Evolutionary conservation across 148 eudicot genomes (phyloP).

Genomic region (Fagopyrum esculentum): DNA sequence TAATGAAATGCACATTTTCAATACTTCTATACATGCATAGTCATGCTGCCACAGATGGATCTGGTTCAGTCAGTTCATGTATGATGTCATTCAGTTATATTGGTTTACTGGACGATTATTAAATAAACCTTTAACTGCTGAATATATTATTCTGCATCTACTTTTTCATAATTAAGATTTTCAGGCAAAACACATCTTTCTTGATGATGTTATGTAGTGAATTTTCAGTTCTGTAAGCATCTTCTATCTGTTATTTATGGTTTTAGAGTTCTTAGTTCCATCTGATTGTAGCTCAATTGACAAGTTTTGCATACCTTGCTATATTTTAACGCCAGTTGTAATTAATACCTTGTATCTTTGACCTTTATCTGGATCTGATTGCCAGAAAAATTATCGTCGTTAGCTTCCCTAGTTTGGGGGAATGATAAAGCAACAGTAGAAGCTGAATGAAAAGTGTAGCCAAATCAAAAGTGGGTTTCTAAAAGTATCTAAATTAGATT

Average conservation of each 20-base stretch:
- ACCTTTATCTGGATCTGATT: neutral
- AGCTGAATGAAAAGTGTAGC: neutral
- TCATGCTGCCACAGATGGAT: constrained; percentile 1
- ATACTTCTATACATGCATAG: neutral
- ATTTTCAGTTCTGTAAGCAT: neutral
- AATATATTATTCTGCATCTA: neutral
- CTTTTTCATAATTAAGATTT: neutral
- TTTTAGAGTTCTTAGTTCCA: neutral
- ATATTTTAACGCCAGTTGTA: neutral
- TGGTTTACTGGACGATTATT: neutral
- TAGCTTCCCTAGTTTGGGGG: neutral
- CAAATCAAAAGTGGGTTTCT: neutral
- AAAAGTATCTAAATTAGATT: neutral
- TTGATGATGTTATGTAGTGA: neutral
- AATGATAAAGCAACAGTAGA: neutral
- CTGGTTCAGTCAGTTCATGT: neutral
- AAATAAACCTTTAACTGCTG: neutral
- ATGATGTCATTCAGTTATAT: neutral
- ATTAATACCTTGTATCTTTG: neutral
- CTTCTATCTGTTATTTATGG: neutral
- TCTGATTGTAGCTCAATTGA: neutral
- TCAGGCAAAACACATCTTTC: neutral
- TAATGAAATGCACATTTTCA: neutral
- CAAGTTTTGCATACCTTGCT: neutral
- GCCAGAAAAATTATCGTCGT: neutral